Evolutionary conservation across 2,329 filamentous ascomycete genomes (phyloP), one percentile per base, ranked within the genome.

Genomic region (Colletotrichum acutatum): DNA sequence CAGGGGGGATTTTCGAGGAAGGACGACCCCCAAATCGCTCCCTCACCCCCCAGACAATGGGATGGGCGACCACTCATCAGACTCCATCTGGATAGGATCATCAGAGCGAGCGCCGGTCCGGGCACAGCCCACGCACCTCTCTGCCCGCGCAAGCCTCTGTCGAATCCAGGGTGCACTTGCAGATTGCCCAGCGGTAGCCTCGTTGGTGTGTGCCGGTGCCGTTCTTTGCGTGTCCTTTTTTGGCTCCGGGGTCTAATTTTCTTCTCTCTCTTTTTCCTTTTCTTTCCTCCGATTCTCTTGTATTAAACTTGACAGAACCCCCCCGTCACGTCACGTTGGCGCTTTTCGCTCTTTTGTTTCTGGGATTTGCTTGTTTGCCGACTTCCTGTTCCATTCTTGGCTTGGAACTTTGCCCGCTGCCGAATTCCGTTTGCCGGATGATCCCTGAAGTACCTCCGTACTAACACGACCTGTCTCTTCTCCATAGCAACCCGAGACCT

Each of bases 61-160:
- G 37, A 53, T 53, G 66, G 66, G 69, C 66, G 63, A 30, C 66
- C 58, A 64, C 63, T 53, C 69, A 63, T 72, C 65, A 63, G 57
- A 46, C 69, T 72, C 58, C 66, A 60, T 64, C 54, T 46, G 59
- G 66, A 58, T 72, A 72, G 65, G 69, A 72, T 72, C 65, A 69
- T 69, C 65, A 72, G 68, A 71, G 68, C 69, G 68, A 71, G 68
- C 69, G 49, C 61, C 46, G 61, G 69, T 72, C 69, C 68, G 69
- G 68, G 69, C 69, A 72, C 59, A 59, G 66, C 69, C 69, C 66
- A 69, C 66, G 66, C 69, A 69, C 59, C 69, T 58, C 66, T 53
- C 65, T 61, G 52, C 62, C 53, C 54, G 64, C 61, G 61, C 54
- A 54, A 66, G 54, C 68, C 68, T 71, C 63, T 63, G 49, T 66